Base-by-base conservation (phyloP, 2,329 filamentous ascomycete species). In the Didymella lethalis region DNA sequence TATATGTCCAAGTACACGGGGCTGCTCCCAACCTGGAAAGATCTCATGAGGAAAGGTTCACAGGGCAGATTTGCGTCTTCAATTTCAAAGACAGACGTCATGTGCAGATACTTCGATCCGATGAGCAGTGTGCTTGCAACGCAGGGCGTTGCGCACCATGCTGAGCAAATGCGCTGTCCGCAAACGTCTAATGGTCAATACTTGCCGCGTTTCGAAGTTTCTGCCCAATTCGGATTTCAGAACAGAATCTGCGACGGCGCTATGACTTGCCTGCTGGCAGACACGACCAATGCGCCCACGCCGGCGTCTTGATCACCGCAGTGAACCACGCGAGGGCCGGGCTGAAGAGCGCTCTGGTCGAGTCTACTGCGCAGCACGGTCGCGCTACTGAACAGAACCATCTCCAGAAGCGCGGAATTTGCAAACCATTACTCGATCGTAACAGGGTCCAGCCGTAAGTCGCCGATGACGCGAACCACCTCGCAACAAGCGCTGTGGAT, bases 341-440 rank as follows among this genome's bases (percentile, higher is more conserved):
- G 41, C 40, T 59, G 45, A 23, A 47, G 25, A 36, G 47, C 56
- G 56, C 56, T 59, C 46, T 59, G 11, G 41, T 54, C 32, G 50
- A 34, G 46, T 44, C 49, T 47, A 32, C 32, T 46, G 58, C 49
- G 28, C 38, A 49, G 25, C 53, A 41, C 38, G 44, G 52, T 55
- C 28, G 53, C 61, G 59, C 64, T 63, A 64, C 54, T 52, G 48
- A 52, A 54, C 36, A 36, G 44, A 36, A 51, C 54, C 58, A 52
- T 56, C 48, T 61, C 57, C 49, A 57, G 61, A 63, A 45, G 54
- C 52, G 59, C 51, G 55, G 45, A 62, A 54, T 59, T 63, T 59
- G 61, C 62, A 68, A 65, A 70, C 64, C 55, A 72, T 76, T 76
- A 76, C 74, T 76, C 72, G 74, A 76, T 75, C 60, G 59, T 59